Evolutionary conservation across 2,329 filamentous ascomycete genomes (phyloP), one percentile per base, ranked within the genome.

Genomic region (Trichoderma semiorbis): DNA sequence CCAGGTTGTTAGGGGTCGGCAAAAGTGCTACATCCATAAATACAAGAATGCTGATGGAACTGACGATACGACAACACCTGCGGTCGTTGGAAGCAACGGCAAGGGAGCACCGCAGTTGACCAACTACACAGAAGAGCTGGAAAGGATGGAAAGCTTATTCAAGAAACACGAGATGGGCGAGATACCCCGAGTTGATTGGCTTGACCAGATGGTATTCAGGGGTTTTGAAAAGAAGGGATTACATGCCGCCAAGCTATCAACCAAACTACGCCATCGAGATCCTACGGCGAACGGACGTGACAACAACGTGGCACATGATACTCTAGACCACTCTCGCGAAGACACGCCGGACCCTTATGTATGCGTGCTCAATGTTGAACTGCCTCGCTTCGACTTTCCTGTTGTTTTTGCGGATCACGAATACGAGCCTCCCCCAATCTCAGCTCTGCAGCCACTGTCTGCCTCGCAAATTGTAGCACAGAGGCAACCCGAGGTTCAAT

Each of bases 161-260:
- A 99, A 99, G 83, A 97, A 97, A 82, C 96, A 98, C 78, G 97
- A 99, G 79, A 97, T 98, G 92, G 95, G 94, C 21, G 96, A 99
- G 79, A 95, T 99, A 30, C 91, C 93, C 0, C 90, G 94, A 18
- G 92, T 97, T 62, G 93, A 97, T 77, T 99, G 96, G 97, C 88
- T 99, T 57, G 96, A 99, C 80, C 93, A 96, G 78, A 87, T 98
- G 76, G 95, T 98, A 3, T 99, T 97, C 79, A 91, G 95, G 53
- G 92, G 92, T 66, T 91, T 97, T 72, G 95, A 97, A 83, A 96
- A 93, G 82, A 87, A 90, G 72, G 89, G 91, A 26, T 79, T 90
- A 3, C 86, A 90, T 76, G 88, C 89, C 12, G 90, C 92, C 43
- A 88, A 87, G 76, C 87, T 88, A 53, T 90, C 90, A 1, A 84